Percentiles rank a stretch among this genome's conserved stretches.
phyloP scores from a whole-genome alignment of 257 asterid genomes.

The Hygrophila difformis region DNA sequence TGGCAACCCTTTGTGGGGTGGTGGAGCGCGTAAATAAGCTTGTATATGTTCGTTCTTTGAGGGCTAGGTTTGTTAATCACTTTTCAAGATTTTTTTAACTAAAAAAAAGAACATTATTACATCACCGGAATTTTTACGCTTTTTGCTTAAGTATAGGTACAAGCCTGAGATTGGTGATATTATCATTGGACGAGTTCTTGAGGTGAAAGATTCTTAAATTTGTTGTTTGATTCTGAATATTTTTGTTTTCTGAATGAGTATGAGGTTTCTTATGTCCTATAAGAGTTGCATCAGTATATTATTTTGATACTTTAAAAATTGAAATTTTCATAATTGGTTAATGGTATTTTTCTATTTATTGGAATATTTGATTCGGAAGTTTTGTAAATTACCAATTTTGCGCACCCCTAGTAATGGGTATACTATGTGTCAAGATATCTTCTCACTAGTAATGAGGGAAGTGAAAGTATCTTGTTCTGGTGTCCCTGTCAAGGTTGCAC shows the following conservation, averaged over 20 bases:
- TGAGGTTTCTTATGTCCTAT: no score
- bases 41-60: conserved; percentile 66
- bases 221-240: no score
- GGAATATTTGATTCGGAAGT: no score
- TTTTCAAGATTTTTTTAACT: no score
- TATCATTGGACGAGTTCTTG: conserved; percentile 84
- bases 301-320: no score
- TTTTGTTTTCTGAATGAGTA: no score
- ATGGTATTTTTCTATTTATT: no score
- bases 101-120: background rate
- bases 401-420: no score
- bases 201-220: conserved; percentile 39
- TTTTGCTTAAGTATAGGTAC: conserved; percentile 38
- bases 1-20: conserved; percentile 82
- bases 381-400: no score
- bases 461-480: background rate
- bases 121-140: background rate
- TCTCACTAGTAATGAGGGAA: background rate
- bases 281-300: no score
- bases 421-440: no score
- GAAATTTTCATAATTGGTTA: no score
- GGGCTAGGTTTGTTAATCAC: conserved; percentile 84
- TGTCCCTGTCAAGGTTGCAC: conserved; percentile 51
- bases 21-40: conserved; percentile 94
- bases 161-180: conserved; percentile 94